phyloP scores from a whole-genome alignment of 495 filamentous ascomycete genomes.

The Diplogelasinospora grovesii region DNA sequence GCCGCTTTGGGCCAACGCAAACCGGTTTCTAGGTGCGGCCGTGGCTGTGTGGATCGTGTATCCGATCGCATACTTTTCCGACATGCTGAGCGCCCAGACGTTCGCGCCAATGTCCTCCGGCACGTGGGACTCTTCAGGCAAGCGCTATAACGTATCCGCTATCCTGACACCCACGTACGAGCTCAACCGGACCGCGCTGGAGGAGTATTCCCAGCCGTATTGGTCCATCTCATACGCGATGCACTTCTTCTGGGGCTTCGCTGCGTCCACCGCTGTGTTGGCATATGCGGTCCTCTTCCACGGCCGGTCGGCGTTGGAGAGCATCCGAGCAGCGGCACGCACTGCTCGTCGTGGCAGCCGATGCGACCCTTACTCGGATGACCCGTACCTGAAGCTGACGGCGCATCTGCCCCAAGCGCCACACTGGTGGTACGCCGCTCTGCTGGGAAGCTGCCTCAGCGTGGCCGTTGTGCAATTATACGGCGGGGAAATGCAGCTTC shows the following conservation, averaged over 20 bases:
- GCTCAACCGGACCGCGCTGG: slow-evolving; percentile 35
- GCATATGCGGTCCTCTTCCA: slow-evolving; percentile 11
- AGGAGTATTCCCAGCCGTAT: slow-evolving; percentile 42
- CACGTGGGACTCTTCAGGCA: slow-evolving; percentile 42
- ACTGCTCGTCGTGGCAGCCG: too few relatives aligned
- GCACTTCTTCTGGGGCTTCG: slow-evolving; percentile 13
- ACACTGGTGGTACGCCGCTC: slow-evolving; percentile 44
- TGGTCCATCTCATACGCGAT: slow-evolving; percentile 41
- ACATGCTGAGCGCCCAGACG: slow-evolving; percentile 25
- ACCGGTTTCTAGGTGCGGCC: slow-evolving; percentile 6
- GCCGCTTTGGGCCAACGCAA: slow-evolving; percentile 16
- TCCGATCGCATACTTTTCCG: slow-evolving; percentile 16
- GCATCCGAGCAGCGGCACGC: slow-evolving; percentile 4
- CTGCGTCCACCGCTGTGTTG: slow-evolving; percentile 7
- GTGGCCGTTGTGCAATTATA: slow-evolving; percentile 40
- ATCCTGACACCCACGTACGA: slow-evolving; percentile 36
- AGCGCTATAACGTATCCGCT: slow-evolving; percentile 35
- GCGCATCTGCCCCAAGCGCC: slow-evolving; percentile 20
- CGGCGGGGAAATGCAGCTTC: slow-evolving; percentile 40
- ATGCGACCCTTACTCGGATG: slow-evolving; percentile 9
- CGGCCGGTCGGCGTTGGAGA: slow-evolving; percentile 4
- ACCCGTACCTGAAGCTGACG: slow-evolving; percentile 16
- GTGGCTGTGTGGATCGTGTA: slow-evolving; percentile 12
- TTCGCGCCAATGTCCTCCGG: slow-evolving; percentile 39
- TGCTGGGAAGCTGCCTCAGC: slow-evolving; percentile 39